Conservation (phyloP, 306 rosid species). For the Psophocarpus tetragonolobus region DNA sequence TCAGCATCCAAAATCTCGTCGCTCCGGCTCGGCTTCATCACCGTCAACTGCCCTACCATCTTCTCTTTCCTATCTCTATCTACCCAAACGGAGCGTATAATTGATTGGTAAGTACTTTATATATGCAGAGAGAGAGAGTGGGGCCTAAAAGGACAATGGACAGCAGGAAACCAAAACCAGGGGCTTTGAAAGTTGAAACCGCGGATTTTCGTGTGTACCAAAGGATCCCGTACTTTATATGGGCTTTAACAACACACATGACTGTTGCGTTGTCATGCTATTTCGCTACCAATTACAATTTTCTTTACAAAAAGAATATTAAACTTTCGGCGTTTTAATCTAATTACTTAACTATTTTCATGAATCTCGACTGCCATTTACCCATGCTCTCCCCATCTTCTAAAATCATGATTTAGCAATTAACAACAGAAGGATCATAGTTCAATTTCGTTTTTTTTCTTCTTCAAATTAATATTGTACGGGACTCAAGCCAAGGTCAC, state of each 20-base stretch:
- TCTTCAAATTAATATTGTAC: no score
- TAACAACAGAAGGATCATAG: no score
- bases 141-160: neutral
- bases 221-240: neutral
- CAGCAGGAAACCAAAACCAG: neutral
- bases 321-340: neutral
- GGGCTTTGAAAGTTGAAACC: constrained; percentile 33
- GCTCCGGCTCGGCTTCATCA: constrained; percentile 72
- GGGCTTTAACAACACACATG: neutral
- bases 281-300: neutral
- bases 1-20: constrained; percentile 60
- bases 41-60: constrained; percentile 49
- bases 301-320: neutral
- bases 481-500: no score
- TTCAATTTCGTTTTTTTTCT: no score
- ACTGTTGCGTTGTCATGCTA: neutral
- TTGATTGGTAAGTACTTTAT: neutral
- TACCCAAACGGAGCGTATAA: neutral
- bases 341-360: neutral
- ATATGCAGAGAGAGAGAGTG: neutral
- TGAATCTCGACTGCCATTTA: no score
- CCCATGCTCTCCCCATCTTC: no score
- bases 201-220: neutral
- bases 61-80: neutral
- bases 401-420: no score